Percentiles rank a stretch among this genome's conserved stretches.
phyloP scores from a whole-genome alignment of 768 basidiomycete species.

The Steccherinum ochraceum region DNA sequence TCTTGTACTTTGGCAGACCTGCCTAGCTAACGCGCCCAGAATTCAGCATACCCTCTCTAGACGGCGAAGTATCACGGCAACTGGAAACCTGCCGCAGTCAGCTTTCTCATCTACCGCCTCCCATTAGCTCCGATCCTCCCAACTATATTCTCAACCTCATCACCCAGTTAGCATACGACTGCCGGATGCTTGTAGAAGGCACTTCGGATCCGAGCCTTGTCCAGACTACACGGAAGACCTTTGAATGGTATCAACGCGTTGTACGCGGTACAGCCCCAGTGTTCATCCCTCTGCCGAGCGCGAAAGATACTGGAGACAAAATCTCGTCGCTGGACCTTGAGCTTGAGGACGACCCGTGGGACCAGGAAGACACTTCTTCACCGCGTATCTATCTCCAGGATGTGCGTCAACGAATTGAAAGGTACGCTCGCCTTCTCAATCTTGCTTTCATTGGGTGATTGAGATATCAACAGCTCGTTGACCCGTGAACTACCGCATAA shows the following conservation, averaged over 20 bases:
- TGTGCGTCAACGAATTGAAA: constrained; percentile 26
- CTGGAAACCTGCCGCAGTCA: constrained; percentile 6
- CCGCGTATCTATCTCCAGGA: constrained; percentile 27
- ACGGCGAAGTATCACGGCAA: constrained; percentile 8
- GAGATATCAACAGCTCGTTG: too few relatives aligned
- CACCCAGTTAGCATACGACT: constrained; percentile 3
- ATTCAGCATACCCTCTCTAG: constrained; percentile 10
- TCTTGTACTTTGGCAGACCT: background rate
- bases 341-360: constrained; percentile 5
- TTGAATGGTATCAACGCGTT: constrained; percentile 25
- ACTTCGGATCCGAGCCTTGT: constrained; percentile 22
- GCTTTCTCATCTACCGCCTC: constrained; percentile 10
- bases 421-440: constrained; percentile 21
- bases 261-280: constrained; percentile 35
- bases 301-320: constrained; percentile 7
- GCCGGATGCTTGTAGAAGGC: background rate
- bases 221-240: constrained; percentile 27
- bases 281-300: constrained; percentile 29
- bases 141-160: constrained; percentile 13
- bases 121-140: constrained; percentile 11
- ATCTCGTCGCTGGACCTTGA: background rate
- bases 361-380: background rate
- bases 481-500: constrained; percentile 40
- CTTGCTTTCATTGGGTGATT: too few relatives aligned
- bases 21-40: background rate